These are phyloP conservation scores for Hapsidospora chrysogenum DNA, from an alignment of 495 filamentous ascomycete species.

Conservation along the genomic window DNA sequence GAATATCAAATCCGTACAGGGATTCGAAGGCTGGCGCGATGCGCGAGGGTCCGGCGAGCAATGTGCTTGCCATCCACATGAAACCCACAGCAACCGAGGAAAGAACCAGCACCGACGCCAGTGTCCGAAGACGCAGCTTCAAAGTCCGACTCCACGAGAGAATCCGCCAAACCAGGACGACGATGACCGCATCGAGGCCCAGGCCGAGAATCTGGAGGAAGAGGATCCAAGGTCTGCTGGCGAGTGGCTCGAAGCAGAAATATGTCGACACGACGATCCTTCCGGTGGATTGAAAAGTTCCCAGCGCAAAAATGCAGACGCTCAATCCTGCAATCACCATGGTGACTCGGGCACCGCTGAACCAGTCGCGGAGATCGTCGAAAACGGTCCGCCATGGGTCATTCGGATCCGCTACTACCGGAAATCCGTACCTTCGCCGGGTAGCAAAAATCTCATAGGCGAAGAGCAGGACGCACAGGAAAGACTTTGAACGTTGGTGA, in stretches of 20 bases:
- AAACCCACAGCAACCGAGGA: slow-evolving; percentile 10
- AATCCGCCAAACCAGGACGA: slow-evolving; percentile 23
- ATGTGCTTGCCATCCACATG: slow-evolving; percentile 7
- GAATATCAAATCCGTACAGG: slow-evolving; percentile 23
- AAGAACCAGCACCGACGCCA: slow-evolving; percentile 5
- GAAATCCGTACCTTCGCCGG: slow-evolving; percentile 10
- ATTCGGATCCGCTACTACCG: slow-evolving; percentile 13
- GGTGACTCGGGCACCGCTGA: slow-evolving; percentile 9
- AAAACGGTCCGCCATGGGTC: slow-evolving; percentile 18
- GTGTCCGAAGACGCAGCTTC: slow-evolving; percentile 17
- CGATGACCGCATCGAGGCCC: slow-evolving; percentile 21
- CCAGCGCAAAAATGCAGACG: slow-evolving; percentile 13
- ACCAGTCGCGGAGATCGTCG: slow-evolving; percentile 19
- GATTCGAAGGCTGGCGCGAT: slow-evolving; percentile 7
- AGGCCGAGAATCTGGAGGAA: slow-evolving; percentile 21
- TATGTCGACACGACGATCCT: slow-evolving; percentile 16
- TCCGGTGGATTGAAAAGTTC: slow-evolving; percentile 26
- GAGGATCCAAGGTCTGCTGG: slow-evolving; percentile 10
- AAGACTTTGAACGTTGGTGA: slow-evolving; percentile 11
- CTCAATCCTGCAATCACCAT: slow-evolving; percentile 11
- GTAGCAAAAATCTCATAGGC: slow-evolving; percentile 19
- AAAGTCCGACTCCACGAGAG: slow-evolving; percentile 29
- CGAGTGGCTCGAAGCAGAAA: slow-evolving; percentile 22
- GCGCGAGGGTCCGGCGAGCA: slow-evolving; percentile 10
- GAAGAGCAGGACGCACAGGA: slow-evolving; percentile 19